Conservation (phyloP, 768 basidiomycete genomes). For the Hortiboletus flavorubellus region DNA sequence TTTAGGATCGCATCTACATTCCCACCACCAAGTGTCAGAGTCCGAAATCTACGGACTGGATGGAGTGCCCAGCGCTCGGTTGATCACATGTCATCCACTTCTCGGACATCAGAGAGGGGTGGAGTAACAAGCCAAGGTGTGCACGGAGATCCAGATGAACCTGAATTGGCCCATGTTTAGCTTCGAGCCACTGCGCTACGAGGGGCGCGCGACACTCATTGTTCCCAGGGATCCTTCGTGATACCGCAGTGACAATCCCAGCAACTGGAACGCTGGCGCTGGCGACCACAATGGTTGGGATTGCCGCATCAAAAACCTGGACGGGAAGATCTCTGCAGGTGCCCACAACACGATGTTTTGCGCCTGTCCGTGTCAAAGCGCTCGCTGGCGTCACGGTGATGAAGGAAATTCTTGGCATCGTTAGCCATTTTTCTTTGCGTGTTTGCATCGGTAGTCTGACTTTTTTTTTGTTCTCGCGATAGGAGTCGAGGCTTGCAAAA, state of each 20-base stretch:
- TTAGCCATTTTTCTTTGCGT: background rate
- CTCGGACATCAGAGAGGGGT: slow-evolving; percentile 30
- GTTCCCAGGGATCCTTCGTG: slow-evolving; percentile 32
- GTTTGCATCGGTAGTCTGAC: slow-evolving; percentile 1
- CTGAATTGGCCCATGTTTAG: slow-evolving; percentile 31
- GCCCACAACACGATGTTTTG: slow-evolving; percentile 33
- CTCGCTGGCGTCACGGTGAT: slow-evolving; percentile 28
- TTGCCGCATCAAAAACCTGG: slow-evolving; percentile 23
- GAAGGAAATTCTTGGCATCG: slow-evolving; percentile 15
- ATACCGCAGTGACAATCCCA: slow-evolving; percentile 29
- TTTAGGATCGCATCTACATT: slow-evolving; percentile 32
- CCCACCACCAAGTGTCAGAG: slow-evolving; percentile 26
- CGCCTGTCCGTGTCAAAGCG: slow-evolving; percentile 30
- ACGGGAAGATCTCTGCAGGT: slow-evolving; percentile 28
- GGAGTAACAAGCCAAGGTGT: slow-evolving; percentile 29
- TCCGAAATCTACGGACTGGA: slow-evolving; percentile 31
- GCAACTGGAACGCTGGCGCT: slow-evolving; percentile 27
- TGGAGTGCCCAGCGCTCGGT: slow-evolving; percentile 28
- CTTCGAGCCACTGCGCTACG: slow-evolving; percentile 27
- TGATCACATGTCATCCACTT: slow-evolving; percentile 31
- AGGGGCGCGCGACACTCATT: slow-evolving; percentile 22
- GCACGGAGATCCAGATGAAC: slow-evolving; percentile 31
- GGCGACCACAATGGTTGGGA: slow-evolving; percentile 34
- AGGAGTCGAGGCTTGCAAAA: background rate
- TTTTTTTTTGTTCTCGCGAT: too few species aligned